Percentiles rank a stretch among this genome's conserved stretches.
These are phyloP conservation scores for Fusarium sp. DNA, from an alignment of 2,329 filamentous ascomycete species.

Conservation along the genomic window DNA sequence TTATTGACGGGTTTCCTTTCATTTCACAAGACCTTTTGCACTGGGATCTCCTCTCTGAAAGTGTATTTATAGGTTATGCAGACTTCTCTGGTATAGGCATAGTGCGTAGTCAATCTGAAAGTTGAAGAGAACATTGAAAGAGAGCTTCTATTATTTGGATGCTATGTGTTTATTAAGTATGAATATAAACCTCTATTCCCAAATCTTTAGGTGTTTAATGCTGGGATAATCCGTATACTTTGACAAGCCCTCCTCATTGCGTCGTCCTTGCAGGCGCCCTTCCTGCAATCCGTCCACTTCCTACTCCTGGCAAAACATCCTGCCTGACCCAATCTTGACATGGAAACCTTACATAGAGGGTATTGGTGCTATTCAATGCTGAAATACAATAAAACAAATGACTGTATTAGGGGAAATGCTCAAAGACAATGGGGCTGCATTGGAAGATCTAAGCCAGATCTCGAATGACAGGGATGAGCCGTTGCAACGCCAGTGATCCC, in stretches of 20 bases:
- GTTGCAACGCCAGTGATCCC: slow-evolving; percentile 7
- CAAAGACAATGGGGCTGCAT: not conserved
- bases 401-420: not conserved
- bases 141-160: not conserved
- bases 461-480: not conserved
- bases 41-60: not conserved
- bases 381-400: slow-evolving; percentile 4
- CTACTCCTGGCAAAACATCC: slow-evolving; percentile 1
- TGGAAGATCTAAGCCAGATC: not conserved
- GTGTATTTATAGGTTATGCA: not conserved
- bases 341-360: slow-evolving; percentile 13
- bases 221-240: not conserved
- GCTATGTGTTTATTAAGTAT: slow-evolving; percentile 6
- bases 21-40: not conserved
- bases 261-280: not conserved
- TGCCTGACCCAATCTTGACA: slow-evolving; percentile 9
- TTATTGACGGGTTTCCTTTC: not conserved
- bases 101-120: not conserved
- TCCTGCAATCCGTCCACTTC: not conserved
- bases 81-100: not conserved
- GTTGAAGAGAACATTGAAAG: not conserved
- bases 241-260: not conserved
- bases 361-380: slow-evolving; percentile 22
- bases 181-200: not conserved
- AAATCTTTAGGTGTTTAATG: not conserved